Conservation (phyloP, 352 stramenopile genomes). For the Pythium utonaiense region DNA sequence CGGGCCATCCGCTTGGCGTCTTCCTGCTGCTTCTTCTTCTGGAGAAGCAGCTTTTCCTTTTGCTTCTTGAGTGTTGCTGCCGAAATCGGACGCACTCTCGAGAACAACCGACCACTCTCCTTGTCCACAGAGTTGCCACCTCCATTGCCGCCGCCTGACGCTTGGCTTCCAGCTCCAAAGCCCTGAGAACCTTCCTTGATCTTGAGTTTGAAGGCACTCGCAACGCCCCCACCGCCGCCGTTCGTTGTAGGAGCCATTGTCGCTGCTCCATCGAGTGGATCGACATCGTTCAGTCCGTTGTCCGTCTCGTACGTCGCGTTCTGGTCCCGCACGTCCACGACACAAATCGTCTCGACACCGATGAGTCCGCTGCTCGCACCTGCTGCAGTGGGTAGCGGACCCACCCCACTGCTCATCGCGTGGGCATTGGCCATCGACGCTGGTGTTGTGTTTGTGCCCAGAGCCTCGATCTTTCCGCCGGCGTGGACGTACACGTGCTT, state of each 20-base stretch:
- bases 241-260: not conserved
- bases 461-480: conserved; percentile 93
- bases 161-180: not conserved
- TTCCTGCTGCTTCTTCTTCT: conserved; percentile 65
- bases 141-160: not conserved
- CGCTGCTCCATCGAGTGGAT: not conserved
- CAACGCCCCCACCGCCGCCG: conserved; percentile 15
- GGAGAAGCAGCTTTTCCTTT: conserved; percentile 54
- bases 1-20: conserved; percentile 46
- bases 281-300: conserved; percentile 6
- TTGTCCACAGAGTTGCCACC: conserved; percentile 31
- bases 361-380: conserved; percentile 41
- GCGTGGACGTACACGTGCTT: conserved; percentile 96
- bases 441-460: conserved; percentile 68
- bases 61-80: conserved; percentile 70
- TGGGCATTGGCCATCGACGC: conserved; percentile 44
- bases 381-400: conserved; percentile 6
- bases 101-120: conserved; percentile 64
- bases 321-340: conserved; percentile 94
- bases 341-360: conserved; percentile 91
- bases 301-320: conserved; percentile 15
- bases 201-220: conserved; percentile 61
- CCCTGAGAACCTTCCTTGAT: conserved; percentile 30
- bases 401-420: conserved; percentile 35
- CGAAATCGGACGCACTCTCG: conserved; percentile 46